Conservation (phyloP, 1,139 yeast species). For the Zygoascus meyerae region DNA sequence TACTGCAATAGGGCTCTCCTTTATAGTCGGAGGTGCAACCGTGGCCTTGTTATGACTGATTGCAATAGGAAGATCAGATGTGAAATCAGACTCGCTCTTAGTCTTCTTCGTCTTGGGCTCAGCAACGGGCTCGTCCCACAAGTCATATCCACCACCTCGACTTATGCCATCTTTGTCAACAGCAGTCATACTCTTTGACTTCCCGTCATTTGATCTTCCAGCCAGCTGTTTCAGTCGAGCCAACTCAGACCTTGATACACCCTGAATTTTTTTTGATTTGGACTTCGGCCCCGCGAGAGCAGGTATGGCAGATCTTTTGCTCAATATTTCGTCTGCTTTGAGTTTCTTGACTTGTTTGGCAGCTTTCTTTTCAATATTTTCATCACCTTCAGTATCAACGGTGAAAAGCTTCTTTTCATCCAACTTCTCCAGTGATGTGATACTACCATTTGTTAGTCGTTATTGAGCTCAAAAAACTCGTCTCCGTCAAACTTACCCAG, state of each 20-base stretch:
- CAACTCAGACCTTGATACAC: constrained; percentile 63
- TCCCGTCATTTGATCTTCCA: constrained; percentile 62
- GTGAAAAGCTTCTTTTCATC: constrained; percentile 48
- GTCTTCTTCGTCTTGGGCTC: constrained; percentile 21
- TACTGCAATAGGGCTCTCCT: constrained; percentile 47
- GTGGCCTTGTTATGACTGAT: constrained; percentile 19
- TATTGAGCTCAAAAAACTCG: background rate
- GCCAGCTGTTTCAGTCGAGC: constrained; percentile 69
- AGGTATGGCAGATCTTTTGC: constrained; percentile 72
- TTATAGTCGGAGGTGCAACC: constrained; percentile 41
- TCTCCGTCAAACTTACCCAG: constrained; percentile 43
- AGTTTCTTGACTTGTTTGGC: constrained; percentile 40
- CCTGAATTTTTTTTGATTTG: constrained; percentile 44
- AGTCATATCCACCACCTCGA: constrained; percentile 49
- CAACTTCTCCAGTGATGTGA: constrained; percentile 21
- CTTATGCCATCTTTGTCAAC: constrained; percentile 60
- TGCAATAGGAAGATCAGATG: constrained; percentile 17
- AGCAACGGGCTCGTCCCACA: constrained; percentile 51
- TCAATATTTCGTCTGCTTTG: constrained; percentile 70
- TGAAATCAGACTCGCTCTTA: constrained; percentile 10
- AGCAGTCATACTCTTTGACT: constrained; percentile 40
- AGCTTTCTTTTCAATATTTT: constrained; percentile 29
- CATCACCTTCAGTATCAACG: constrained; percentile 67
- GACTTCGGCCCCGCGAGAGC: constrained; percentile 46
- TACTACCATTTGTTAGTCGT: constrained; percentile 14